Conservation (phyloP, 768 basidiomycete genomes). For the Termitomyces sp. region DNA sequence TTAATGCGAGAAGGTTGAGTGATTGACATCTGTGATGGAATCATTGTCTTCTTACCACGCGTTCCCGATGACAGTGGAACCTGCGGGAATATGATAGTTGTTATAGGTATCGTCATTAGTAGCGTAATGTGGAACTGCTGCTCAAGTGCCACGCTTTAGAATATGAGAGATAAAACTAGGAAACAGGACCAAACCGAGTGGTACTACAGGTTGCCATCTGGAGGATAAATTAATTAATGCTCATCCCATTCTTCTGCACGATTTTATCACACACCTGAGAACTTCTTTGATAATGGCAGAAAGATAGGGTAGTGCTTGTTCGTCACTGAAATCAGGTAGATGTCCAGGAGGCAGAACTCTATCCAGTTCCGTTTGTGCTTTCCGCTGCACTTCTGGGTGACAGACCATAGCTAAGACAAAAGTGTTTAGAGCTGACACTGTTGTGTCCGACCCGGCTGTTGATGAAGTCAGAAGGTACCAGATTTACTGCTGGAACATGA, state of each 20-base stretch:
- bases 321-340: constrained; percentile 29
- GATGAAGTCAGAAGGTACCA: neutral
- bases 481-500: constrained; percentile 6
- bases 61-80: constrained; percentile 27
- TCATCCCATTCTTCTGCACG: neutral
- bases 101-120: constrained; percentile 30
- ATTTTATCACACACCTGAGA: constrained; percentile 8
- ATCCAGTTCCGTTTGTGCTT: constrained; percentile 26
- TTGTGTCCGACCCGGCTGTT: constrained; percentile 15
- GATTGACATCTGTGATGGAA: neutral
- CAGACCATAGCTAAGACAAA: constrained; percentile 27
- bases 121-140: constrained; percentile 29
- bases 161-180: neutral
- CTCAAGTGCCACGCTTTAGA: neutral
- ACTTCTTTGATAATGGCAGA: constrained; percentile 30
- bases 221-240: neutral
- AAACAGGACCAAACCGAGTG: constrained; percentile 20
- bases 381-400: constrained; percentile 24
- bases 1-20: neutral
- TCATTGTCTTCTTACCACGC: constrained; percentile 21
- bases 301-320: constrained; percentile 28
- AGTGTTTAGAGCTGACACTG: constrained; percentile 17
- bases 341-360: constrained; percentile 22
- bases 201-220: constrained; percentile 23
- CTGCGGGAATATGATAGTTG: constrained; percentile 33